phyloP scores from a whole-genome alignment of 495 filamentous ascomycete genomes.

The Aspergillus nanangensis region DNA sequence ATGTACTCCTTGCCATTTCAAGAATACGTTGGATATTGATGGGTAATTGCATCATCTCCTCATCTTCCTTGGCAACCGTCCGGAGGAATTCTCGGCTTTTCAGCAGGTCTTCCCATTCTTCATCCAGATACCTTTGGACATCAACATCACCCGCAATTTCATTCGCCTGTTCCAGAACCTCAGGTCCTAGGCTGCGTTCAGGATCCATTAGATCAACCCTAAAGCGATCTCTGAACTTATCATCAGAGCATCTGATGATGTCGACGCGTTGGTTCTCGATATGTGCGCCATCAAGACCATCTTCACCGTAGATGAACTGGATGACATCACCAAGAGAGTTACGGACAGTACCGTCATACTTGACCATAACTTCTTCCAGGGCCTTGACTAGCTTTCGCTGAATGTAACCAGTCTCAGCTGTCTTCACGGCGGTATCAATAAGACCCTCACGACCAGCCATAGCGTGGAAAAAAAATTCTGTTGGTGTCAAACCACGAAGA shows the following conservation, averaged over 20 bases:
- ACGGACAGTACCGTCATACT: conserved; percentile 95
- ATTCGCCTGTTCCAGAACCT: conserved; percentile 77
- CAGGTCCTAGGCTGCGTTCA: conserved; percentile 54
- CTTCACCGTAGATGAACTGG: conserved; percentile 96
- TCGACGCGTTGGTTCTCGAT: conserved; percentile 93
- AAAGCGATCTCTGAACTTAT: conserved; percentile 71
- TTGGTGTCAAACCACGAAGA: conserved; percentile 88
- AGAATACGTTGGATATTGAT: conserved; percentile 90
- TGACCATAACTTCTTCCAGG: conserved; percentile 93
- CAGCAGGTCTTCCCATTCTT: conserved; percentile 77
- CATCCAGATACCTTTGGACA: conserved; percentile 79
- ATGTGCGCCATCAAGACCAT: conserved; percentile 83
- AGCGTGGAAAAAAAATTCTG: conserved; percentile 99
- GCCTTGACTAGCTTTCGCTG: conserved; percentile 98
- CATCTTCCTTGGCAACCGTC: conserved; percentile 58
- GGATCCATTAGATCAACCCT: conserved; percentile 94
- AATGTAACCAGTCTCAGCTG: conserved; percentile 98
- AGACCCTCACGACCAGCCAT: conserved; percentile 99
- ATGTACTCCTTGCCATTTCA: conserved; percentile 80
- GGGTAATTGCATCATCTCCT: conserved; percentile 82
- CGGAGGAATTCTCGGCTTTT: conserved; percentile 74
- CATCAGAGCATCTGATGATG: conserved; percentile 69
- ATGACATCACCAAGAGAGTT: conserved; percentile 97
- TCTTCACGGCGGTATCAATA: conserved; percentile 99
- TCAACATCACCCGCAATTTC: conserved; percentile 83